A percentile compares a stretch with the other conserved stretches of the same genome.
These are phyloP conservation scores for Leccinum griseonigrum DNA, from an alignment of 1,284 basidiomycete species.

Conservation along the genomic window DNA sequence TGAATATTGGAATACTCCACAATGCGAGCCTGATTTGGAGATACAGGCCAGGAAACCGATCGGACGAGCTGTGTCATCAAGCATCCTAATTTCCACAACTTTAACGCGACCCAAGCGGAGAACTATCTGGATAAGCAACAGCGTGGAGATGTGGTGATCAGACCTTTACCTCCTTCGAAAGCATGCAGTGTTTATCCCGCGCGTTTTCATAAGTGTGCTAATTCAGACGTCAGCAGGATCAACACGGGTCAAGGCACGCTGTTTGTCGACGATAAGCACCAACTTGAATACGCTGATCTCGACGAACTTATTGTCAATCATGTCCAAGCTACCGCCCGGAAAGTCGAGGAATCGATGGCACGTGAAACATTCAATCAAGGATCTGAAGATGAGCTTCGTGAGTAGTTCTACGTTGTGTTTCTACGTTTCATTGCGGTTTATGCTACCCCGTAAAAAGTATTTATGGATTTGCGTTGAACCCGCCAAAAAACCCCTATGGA, in stretches of 20 bases:
- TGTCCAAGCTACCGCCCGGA: conserved; percentile 90
- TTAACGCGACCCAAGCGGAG: conserved; percentile 91
- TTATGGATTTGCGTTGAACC: conserved; percentile 95
- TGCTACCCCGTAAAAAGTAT: conserved; percentile 60
- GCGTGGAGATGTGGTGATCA: conserved; percentile 92
- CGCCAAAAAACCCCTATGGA: conserved; percentile 60
- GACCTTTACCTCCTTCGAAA: conserved; percentile 82
- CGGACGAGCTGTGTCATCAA: conserved; percentile 87
- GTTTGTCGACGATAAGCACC: conserved; percentile 79
- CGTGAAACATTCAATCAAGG: conserved; percentile 96
- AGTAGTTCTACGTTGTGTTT: conserved; percentile 34
- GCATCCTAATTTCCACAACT: conserved; percentile 98
- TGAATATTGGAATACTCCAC: conserved; percentile 65
- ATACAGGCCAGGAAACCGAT: conserved; percentile 75
- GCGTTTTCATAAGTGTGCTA: conserved; percentile 7
- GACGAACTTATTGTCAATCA: conserved; percentile 99
- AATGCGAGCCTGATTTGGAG: conserved; percentile 70
- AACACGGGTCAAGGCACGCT: conserved; percentile 76
- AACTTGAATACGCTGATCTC: conserved; percentile 77
- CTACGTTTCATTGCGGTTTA: not conserved
- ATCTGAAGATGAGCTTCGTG: conserved; percentile 86
- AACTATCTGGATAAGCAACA: conserved; percentile 87
- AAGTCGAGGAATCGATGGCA: conserved; percentile 93
- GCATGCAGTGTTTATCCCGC: conserved; percentile 41
- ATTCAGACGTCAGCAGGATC: conserved; percentile 85